Evolutionary conservation across 2,329 filamentous ascomycete species (phyloP), one percentile per base, ranked within the genome.

Genomic region (Trichoderma sp.): DNA sequence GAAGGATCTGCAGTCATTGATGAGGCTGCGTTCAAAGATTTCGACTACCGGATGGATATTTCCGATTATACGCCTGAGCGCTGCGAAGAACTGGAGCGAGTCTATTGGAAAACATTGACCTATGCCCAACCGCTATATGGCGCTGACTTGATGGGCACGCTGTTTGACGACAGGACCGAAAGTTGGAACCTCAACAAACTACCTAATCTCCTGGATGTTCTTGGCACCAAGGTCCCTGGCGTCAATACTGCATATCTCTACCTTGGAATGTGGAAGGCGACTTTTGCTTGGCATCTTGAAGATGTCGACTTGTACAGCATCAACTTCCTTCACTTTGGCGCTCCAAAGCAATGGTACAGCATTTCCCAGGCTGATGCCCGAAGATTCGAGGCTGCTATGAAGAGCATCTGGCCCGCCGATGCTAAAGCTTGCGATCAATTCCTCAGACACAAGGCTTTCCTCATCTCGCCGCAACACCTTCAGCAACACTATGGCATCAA

Each of bases 241-340:
- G 96, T 99, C 77, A 99, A 99, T 77, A 99, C 95, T 1, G 95
- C 96, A 2, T 99, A 99, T 77, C 87, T 99, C 1, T 99, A 99
- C 77, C 86, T 99, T 70, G 96, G 96, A 55, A 99, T 99, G 96
- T 99, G 96, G 96, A 98, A 98, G 80, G 95, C 96, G 14, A 98
- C 96, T 0, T 99, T 99, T 79, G 96, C 96, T 10, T 99, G 96
- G 96, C 96, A 99, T 86, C 83, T 99, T 65, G 96, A 99, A 79
- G 96, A 99, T 78, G 95, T 99, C 53, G 96, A 99, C 82, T 87
- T 99, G 5, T 99, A 99, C 88, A 98, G 94, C 79, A 99, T 99
- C 86, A 99, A 99, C 82, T 99, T 97, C 79, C 94, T 99, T 70
- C 96, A 99, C 77, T 99, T 99, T 79, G 96, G 96, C 67, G 96